Evolutionary conservation across 768 basidiomycete genomes (phyloP).

Genomic region (Paxillus ammoniavirescens): DNA sequence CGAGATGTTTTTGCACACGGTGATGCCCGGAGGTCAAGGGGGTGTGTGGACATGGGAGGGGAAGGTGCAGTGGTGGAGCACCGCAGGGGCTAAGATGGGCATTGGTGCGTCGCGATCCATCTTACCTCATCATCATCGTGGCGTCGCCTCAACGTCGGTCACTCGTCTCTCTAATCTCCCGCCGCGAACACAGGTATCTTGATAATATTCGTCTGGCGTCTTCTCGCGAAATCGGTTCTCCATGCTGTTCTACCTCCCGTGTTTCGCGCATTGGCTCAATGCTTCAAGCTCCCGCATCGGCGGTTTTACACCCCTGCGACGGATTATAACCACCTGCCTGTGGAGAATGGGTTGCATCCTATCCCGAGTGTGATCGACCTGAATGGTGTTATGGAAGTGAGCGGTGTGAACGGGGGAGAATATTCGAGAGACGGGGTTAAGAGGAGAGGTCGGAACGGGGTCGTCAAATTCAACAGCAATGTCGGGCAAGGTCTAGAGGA

Average conservation of each 20-base stretch:
- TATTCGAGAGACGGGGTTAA: conserved; percentile 34
- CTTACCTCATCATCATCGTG: not conserved
- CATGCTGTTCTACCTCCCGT: conserved; percentile 78
- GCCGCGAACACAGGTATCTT: conserved; percentile 53
- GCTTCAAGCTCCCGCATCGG: conserved; percentile 74
- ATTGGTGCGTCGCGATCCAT: conserved; percentile 33
- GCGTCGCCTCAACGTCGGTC: not conserved
- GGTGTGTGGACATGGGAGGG: conserved; percentile 34
- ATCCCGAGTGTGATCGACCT: conserved; percentile 89
- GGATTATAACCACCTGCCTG: conserved; percentile 73
- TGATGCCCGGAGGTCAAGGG: conserved; percentile 61
- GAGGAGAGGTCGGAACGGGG: conserved; percentile 21
- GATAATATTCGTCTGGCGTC: conserved; percentile 83
- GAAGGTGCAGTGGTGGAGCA: conserved; percentile 33
- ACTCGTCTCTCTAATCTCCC: not conserved
- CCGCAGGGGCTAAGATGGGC: conserved; percentile 40
- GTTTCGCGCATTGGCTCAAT: conserved; percentile 71
- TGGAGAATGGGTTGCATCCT: conserved; percentile 58
- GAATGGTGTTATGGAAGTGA: conserved; percentile 40
- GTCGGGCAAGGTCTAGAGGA: conserved; percentile 31
- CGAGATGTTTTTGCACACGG: conserved; percentile 26
- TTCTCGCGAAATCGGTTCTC: conserved; percentile 76
- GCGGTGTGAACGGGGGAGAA: conserved; percentile 42
- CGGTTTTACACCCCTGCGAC: conserved; percentile 91
- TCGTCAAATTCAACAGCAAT: conserved; percentile 9